phyloP scores from a whole-genome alignment of 345 rosid genomes.

The Corchorus capsularis region DNA sequence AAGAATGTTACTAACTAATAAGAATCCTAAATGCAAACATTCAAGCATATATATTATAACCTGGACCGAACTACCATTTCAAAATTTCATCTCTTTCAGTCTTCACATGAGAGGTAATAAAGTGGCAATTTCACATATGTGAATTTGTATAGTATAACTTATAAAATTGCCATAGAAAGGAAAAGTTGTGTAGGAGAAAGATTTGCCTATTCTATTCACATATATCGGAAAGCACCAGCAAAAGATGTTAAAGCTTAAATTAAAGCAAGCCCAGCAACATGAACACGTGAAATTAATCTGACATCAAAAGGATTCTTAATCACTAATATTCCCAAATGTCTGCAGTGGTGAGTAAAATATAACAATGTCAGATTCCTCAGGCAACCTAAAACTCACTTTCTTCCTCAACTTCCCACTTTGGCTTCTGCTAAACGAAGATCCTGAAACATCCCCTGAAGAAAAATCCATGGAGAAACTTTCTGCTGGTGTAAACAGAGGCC shows the following conservation, averaged over 20 bases:
- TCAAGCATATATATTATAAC: too few species aligned
- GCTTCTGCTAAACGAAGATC: constrained; percentile 24
- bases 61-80: too few species aligned
- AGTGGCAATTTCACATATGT: background rate
- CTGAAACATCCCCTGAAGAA: background rate
- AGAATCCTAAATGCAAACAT: too few species aligned
- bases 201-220: background rate
- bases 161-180: background rate
- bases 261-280: background rate
- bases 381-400: constrained; percentile 48
- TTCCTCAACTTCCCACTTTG: constrained; percentile 30
- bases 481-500: background rate
- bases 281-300: background rate
- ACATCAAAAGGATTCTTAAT: background rate
- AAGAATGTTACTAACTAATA: too few species aligned
- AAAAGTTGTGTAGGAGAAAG: background rate
- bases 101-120: too few species aligned
- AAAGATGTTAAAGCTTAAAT: too few species aligned
- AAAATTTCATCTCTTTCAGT: too few species aligned
- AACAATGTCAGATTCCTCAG: constrained; percentile 39
- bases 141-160: background rate
- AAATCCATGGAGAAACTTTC: constrained; percentile 17
- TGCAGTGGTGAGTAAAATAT: constrained; percentile 34
- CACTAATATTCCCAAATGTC: background rate
- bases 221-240: background rate